A percentile compares a stretch with the other conserved stretches of the same genome.
These are phyloP conservation scores for Ceriops decandra DNA, from an alignment of 345 rosid genomes.

Conservation along the genomic window DNA sequence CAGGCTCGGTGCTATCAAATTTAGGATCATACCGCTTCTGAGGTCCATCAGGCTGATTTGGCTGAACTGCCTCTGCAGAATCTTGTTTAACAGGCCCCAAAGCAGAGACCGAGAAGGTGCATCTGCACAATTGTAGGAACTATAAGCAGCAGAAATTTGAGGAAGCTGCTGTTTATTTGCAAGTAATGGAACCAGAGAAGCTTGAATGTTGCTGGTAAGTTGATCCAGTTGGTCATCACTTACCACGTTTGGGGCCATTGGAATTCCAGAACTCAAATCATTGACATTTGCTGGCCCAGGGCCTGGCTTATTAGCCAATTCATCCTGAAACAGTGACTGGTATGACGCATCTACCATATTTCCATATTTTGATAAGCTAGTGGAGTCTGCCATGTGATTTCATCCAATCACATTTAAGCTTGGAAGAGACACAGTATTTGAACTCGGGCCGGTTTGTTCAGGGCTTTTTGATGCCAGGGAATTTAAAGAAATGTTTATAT, in stretches of 20 bases:
- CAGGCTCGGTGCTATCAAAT: slow-evolving; percentile 39
- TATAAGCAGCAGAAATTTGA: slow-evolving; percentile 50
- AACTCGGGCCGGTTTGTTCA: slow-evolving; percentile 20
- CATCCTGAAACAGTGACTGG: slow-evolving; percentile 24
- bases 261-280: slow-evolving; percentile 30
- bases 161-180: slow-evolving; percentile 73
- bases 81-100: slow-evolving; percentile 33
- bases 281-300: slow-evolving; percentile 27
- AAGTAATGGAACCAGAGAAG: slow-evolving; percentile 69
- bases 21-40: slow-evolving; percentile 47
- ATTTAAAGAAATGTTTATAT: slow-evolving; percentile 12
- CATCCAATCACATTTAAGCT: slow-evolving; percentile 36
- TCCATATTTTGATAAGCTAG: slow-evolving; percentile 35
- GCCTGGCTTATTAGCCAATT: slow-evolving; percentile 22
- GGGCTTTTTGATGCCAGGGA: slow-evolving; percentile 15
- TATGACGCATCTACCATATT: slow-evolving; percentile 30
- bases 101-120: slow-evolving; percentile 25
- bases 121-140: slow-evolving; percentile 37
- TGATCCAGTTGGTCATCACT: slow-evolving; percentile 53
- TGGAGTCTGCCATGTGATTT: slow-evolving; percentile 33
- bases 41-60: slow-evolving; percentile 31
- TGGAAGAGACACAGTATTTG: slow-evolving; percentile 21
- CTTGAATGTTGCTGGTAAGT: slow-evolving; percentile 53
- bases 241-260: slow-evolving; percentile 39
- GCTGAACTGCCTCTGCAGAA: slow-evolving; percentile 29